phyloP scores from a whole-genome alignment of 768 basidiomycete genomes.

The Termitomyces sp. region DNA sequence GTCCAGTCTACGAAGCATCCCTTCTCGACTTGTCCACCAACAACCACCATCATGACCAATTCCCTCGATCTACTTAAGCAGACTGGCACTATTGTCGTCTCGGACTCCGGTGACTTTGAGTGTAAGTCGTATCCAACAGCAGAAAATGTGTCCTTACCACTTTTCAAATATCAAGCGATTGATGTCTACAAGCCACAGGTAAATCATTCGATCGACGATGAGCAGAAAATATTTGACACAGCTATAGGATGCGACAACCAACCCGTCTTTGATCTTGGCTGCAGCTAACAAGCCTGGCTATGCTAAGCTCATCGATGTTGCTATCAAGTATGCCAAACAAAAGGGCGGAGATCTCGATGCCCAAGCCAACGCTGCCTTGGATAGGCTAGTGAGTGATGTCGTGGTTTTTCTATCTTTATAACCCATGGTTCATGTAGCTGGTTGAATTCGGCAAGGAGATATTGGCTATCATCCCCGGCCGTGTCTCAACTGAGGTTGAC shows the following conservation, averaged over 20 bases:
- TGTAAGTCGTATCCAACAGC: constrained; percentile 34
- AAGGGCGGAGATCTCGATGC: constrained; percentile 76
- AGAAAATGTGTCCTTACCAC: constrained; percentile 2
- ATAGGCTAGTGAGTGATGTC: constrained; percentile 71
- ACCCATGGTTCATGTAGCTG: constrained; percentile 46
- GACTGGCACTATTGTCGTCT: constrained; percentile 93
- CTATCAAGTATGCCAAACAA: constrained; percentile 67
- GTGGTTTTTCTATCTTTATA: not conserved
- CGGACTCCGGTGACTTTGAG: constrained; percentile 96
- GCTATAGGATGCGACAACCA: constrained; percentile 93
- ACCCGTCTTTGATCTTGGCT: constrained; percentile 91
- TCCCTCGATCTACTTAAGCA: constrained; percentile 83
- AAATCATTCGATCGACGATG: constrained; percentile 4
- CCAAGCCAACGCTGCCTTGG: constrained; percentile 76
- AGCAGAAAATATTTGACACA: not conserved
- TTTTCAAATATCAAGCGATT: constrained; percentile 58
- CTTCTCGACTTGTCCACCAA: constrained; percentile 4
- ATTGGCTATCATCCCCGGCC: constrained; percentile 90
- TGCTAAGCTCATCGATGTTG: constrained; percentile 69
- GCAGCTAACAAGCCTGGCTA: constrained; percentile 91
- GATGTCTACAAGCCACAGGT: constrained; percentile 95
- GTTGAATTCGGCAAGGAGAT: constrained; percentile 98
- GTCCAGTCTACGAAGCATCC: not conserved
- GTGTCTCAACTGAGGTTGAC: constrained; percentile 99
- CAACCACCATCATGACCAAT: constrained; percentile 61